Conservation (phyloP, 2,329 filamentous ascomycete species). For the Exophiala spinifera region DNA sequence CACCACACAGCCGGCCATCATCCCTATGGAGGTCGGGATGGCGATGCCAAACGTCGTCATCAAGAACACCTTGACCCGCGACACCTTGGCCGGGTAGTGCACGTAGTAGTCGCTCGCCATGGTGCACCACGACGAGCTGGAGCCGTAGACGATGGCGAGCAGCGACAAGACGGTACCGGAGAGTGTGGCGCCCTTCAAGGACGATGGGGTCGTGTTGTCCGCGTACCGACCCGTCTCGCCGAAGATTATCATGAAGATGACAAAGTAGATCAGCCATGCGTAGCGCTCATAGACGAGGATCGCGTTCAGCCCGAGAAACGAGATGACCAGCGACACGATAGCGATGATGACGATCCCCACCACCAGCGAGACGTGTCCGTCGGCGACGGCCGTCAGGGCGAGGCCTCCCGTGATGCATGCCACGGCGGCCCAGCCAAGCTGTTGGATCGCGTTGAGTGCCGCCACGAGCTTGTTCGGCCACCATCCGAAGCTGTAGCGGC, state of each 20-base stretch:
- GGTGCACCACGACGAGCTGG: conserved; percentile 26
- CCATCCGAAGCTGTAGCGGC: conserved; percentile 33
- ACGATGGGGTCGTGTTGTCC: conserved; percentile 38
- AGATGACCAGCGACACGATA: conserved; percentile 30
- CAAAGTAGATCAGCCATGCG: conserved; percentile 34
- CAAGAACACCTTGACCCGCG: conserved; percentile 36
- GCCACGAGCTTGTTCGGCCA: conserved; percentile 33
- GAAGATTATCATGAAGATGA: conserved; percentile 49
- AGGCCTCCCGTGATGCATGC: conserved; percentile 35
- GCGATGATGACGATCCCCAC: conserved; percentile 35
- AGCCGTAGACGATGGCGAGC: conserved; percentile 28
- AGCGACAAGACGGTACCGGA: conserved; percentile 31
- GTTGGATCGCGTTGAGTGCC: conserved; percentile 31
- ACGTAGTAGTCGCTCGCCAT: conserved; percentile 30
- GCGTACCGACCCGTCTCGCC: conserved; percentile 45
- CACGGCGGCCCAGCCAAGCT: conserved; percentile 33
- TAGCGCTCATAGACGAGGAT: conserved; percentile 34
- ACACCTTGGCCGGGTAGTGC: conserved; percentile 27
- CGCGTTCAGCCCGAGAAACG: conserved; percentile 31
- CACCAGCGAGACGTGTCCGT: conserved; percentile 31
- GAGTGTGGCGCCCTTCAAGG: conserved; percentile 35
- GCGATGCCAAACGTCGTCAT: conserved; percentile 49
- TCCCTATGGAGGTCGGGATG: conserved; percentile 50
- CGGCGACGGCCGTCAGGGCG: conserved; percentile 35
- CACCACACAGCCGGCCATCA: conserved; percentile 46